Percentiles rank a stretch among this genome's conserved stretches.
Conservation (phyloP, 1,139 yeast species). For the Saccharomyces hybrid region DNA sequence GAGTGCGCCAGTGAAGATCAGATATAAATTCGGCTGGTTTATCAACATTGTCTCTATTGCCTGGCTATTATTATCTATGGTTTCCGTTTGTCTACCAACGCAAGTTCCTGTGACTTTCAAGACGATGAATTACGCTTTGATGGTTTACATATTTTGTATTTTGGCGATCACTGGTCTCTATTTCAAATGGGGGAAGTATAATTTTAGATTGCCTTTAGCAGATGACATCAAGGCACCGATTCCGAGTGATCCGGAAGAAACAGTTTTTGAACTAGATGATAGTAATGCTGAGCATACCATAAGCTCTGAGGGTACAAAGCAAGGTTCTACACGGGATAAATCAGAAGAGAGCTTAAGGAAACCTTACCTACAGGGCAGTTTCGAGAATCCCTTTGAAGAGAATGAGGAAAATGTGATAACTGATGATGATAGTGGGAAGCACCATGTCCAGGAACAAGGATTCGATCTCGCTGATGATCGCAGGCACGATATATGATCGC, state of each 20-base stretch:
- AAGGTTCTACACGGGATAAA: background rate
- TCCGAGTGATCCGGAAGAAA: slow-evolving; percentile 1
- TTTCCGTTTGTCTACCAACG: slow-evolving; percentile 68
- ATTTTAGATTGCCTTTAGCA: slow-evolving; percentile 59
- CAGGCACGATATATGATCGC: background rate
- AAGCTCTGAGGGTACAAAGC: background rate
- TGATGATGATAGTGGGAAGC: background rate
- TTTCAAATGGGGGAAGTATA: slow-evolving; percentile 50
- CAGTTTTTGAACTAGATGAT: background rate
- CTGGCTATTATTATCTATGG: slow-evolving; percentile 55
- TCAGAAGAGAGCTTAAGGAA: background rate
- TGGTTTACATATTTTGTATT: slow-evolving; percentile 48
- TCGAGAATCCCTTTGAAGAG: background rate
- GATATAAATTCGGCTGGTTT: slow-evolving; percentile 54
- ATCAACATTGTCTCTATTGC: slow-evolving; percentile 52
- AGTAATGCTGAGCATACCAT: background rate
- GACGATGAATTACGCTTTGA: slow-evolving; percentile 70
- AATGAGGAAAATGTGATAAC: background rate
- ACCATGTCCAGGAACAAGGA: background rate
- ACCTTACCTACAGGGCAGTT: no score
- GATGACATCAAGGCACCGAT: slow-evolving; percentile 29
- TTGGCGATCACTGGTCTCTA: slow-evolving; percentile 45
- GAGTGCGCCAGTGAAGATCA: slow-evolving; percentile 66
- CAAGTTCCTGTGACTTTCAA: slow-evolving; percentile 54
- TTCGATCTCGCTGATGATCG: background rate